Conservation (phyloP, 2,329 filamentous ascomycete genomes). For the Biscogniauxia mediterranea region DNA sequence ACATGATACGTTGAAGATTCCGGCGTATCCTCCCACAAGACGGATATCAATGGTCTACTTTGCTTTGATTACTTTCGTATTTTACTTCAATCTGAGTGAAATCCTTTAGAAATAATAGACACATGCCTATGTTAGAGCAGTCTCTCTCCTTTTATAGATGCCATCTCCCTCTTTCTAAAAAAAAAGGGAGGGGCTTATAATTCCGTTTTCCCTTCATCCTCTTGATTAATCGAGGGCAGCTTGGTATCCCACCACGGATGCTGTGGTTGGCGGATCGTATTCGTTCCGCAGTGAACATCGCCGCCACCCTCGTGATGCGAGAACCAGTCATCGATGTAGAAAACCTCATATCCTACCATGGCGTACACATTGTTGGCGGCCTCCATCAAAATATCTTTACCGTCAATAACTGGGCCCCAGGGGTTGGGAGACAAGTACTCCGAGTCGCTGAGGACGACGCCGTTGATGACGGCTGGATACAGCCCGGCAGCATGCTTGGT, state of each 20-base stretch:
- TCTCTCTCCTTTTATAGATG: too few species aligned
- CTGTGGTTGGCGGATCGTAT: constrained; percentile 1
- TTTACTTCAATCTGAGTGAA: too few species aligned
- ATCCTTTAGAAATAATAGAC: too few species aligned
- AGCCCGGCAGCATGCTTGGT: too few species aligned
- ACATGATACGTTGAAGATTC: too few species aligned
- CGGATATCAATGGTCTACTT: too few species aligned
- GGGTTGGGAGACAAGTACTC: constrained; percentile 1
- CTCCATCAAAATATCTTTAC: constrained; percentile 1
- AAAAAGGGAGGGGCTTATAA: too few species aligned
- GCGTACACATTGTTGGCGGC: constrained; percentile 1
- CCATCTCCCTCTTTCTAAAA: too few species aligned
- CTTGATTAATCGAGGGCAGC: not conserved
- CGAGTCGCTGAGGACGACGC: not conserved
- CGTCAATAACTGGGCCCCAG: constrained; percentile 1
- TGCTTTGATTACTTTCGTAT: too few species aligned
- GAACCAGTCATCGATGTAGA: constrained; percentile 7
- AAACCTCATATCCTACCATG: not conserved
- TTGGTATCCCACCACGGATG: constrained; percentile 1
- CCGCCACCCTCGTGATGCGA: constrained; percentile 4
- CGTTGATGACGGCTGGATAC: not conserved
- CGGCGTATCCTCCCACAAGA: too few species aligned
- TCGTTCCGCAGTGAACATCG: constrained; percentile 4
- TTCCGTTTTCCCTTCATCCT: too few species aligned
- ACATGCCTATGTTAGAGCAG: too few species aligned